phyloP scores from a whole-genome alignment of 768 basidiomycete species.

The Xanthoconium stramineum region DNA sequence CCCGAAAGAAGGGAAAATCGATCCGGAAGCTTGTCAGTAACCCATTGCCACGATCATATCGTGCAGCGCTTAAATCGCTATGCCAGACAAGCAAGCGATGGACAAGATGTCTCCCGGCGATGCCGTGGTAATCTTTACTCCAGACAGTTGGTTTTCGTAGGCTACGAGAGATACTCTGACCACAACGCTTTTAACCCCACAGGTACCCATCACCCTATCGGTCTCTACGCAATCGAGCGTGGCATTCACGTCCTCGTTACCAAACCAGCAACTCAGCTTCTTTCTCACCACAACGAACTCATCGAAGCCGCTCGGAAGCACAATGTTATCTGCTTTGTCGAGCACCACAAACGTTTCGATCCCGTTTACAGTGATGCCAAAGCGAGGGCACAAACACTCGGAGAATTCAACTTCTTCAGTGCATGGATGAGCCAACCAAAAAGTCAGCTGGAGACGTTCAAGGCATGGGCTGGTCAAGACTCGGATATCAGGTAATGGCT shows the following conservation, averaged over 20 bases:
- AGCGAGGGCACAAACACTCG: slow-evolving; percentile 67
- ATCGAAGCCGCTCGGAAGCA: slow-evolving; percentile 74
- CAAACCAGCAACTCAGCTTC: slow-evolving; percentile 86
- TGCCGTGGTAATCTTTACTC: slow-evolving; percentile 92
- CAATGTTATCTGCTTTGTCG: slow-evolving; percentile 87
- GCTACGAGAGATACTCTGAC: neutral
- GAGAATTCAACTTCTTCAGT: slow-evolving; percentile 94
- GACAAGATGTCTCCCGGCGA: slow-evolving; percentile 74
- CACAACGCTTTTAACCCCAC: neutral
- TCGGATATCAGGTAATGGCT: slow-evolving; percentile 75
- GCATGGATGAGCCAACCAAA: slow-evolving; percentile 99
- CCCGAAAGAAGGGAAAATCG: slow-evolving; percentile 63
- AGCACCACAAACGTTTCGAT: slow-evolving; percentile 91
- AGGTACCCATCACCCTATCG: slow-evolving; percentile 85
- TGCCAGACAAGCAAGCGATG: slow-evolving; percentile 80
- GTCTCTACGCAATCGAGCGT: slow-evolving; percentile 80
- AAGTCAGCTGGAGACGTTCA: slow-evolving; percentile 91
- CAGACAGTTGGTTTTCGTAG: slow-evolving; percentile 60
- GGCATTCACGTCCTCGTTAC: slow-evolving; percentile 89
- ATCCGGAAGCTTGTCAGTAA: slow-evolving; percentile 79
- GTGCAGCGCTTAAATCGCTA: neutral
- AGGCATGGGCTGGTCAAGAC: slow-evolving; percentile 92
- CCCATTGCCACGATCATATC: slow-evolving; percentile 1
- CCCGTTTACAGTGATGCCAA: slow-evolving; percentile 92
- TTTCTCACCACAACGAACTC: slow-evolving; percentile 78